Conservation (phyloP, 768 basidiomycete genomes). For the Lentinula sp. region DNA sequence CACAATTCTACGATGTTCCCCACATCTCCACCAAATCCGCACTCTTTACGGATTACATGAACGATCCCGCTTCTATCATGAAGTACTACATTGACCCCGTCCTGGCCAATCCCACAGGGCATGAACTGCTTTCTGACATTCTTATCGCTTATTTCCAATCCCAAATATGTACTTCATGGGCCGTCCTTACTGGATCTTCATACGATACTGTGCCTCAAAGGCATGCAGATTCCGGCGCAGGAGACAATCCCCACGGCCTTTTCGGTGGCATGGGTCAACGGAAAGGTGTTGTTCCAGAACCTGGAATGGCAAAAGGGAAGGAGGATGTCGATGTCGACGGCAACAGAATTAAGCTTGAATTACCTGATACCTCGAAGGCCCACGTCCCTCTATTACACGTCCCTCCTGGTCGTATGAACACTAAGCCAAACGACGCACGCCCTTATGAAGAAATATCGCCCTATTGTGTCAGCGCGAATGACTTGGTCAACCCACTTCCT, state of each 20-base stretch:
- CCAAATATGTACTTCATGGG: slow-evolving; percentile 87
- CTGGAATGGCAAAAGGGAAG: slow-evolving; percentile 23
- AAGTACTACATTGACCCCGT: slow-evolving; percentile 80
- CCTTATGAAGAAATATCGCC: slow-evolving; percentile 85
- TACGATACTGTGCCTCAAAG: slow-evolving; percentile 51
- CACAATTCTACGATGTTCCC: slow-evolving; percentile 96
- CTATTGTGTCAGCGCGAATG: slow-evolving; percentile 94
- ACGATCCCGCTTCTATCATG: slow-evolving; percentile 53
- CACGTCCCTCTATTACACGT: slow-evolving; percentile 42
- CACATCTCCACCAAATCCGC: slow-evolving; percentile 84
- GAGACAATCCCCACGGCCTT: slow-evolving; percentile 49
- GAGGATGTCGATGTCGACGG: slow-evolving; percentile 25
- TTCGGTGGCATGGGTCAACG: slow-evolving; percentile 84
- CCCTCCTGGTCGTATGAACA: slow-evolving; percentile 68
- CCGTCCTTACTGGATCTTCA: slow-evolving; percentile 57
- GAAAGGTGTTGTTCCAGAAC: slow-evolving; percentile 61
- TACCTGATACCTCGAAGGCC: slow-evolving; percentile 18
- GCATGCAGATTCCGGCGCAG: slow-evolving; percentile 26
- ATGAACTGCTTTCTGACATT: slow-evolving; percentile 87
- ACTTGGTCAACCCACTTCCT: slow-evolving; percentile 96
- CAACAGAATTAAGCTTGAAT: slow-evolving; percentile 17
- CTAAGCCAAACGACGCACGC: slow-evolving; percentile 43
- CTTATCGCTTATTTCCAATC: slow-evolving; percentile 86
- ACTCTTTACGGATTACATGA: slow-evolving; percentile 78
- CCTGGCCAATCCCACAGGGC: slow-evolving; percentile 75